Conservation (phyloP, 495 filamentous ascomycete genomes). For the Haplographium delicatum region DNA sequence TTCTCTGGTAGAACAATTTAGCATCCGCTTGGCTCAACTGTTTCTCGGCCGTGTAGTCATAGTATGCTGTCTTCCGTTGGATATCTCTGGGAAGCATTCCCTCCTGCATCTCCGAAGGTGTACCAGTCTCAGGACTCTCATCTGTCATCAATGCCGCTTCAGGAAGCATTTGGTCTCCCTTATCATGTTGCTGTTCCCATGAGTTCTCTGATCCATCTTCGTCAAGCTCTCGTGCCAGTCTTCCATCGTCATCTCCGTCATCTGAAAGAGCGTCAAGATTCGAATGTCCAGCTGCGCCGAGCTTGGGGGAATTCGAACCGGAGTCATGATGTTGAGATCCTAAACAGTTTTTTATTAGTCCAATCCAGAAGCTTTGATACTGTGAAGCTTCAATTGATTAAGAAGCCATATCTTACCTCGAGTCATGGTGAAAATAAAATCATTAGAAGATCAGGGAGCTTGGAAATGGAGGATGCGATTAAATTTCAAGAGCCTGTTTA, state of each 20-base stretch:
- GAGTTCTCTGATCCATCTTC: conserved; percentile 18
- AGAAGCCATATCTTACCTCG: conserved; percentile 4
- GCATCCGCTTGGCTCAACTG: conserved; percentile 86
- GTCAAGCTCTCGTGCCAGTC: conserved; percentile 17
- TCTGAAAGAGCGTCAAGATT: conserved; percentile 9
- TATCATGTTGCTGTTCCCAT: conserved; percentile 9
- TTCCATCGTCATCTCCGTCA: conserved; percentile 29
- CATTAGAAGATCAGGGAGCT: too few relatives aligned
- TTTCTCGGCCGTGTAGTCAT: conserved; percentile 84
- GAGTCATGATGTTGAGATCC: too few relatives aligned
- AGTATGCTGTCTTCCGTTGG: conserved; percentile 74
- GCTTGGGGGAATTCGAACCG: conserved; percentile 11
- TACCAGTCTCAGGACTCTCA: conserved; percentile 11
- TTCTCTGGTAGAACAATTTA: conserved; percentile 90
- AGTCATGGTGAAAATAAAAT: conserved; percentile 8
- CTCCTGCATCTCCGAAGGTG: conserved; percentile 28
- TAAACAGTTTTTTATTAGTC: neutral
- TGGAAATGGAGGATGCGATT: too few relatives aligned
- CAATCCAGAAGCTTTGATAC: neutral
- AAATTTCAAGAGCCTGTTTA: neutral
- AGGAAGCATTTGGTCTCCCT: conserved; percentile 25
- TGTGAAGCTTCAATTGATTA: neutral
- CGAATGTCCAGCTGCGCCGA: neutral
- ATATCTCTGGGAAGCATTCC: conserved; percentile 69
- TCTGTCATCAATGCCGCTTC: conserved; percentile 17